phyloP scores from a whole-genome alignment of 352 stramenopile species.

The Phytophthora rubi region DNA sequence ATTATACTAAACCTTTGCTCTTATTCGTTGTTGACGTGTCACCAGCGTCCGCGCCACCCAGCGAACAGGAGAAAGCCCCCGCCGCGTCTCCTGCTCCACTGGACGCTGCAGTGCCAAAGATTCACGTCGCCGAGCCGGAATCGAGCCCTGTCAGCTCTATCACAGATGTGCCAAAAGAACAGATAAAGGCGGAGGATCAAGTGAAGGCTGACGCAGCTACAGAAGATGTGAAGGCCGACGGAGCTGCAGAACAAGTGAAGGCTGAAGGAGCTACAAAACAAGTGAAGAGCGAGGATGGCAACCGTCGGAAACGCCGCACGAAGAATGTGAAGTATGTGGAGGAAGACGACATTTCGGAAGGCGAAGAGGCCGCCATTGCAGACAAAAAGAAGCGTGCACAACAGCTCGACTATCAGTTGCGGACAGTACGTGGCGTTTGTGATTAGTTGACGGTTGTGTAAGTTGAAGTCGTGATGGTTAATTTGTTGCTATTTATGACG shows the following conservation, averaged over 20 bases:
- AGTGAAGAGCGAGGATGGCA: conserved; percentile 20
- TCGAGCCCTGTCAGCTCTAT: conserved; percentile 7
- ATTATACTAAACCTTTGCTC: not conserved
- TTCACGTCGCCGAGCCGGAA: conserved; percentile 11
- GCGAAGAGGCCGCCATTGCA: conserved; percentile 53
- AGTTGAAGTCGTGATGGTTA: conserved; percentile 5
- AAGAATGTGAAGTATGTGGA: conserved; percentile 84
- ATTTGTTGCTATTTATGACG: conserved; percentile 2
- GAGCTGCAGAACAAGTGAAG: conserved; percentile 3
- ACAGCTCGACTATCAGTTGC: conserved; percentile 78
- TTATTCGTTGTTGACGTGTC: not conserved
- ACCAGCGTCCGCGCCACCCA: conserved; percentile 6
- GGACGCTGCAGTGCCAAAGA: conserved; percentile 2
- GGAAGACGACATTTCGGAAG: conserved; percentile 74
- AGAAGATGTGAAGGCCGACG: not conserved
- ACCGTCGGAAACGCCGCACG: conserved; percentile 50
- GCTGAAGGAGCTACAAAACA: not conserved
- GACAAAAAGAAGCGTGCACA: conserved; percentile 80
- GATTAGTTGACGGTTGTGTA: not conserved
- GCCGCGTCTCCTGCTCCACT: not conserved
- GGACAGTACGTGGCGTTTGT: conserved; percentile 37
- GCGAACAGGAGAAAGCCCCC: conserved; percentile 2
- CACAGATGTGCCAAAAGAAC: not conserved
- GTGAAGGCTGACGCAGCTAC: not conserved
- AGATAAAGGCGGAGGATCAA: conserved; percentile 10